A percentile compares a stretch with the other conserved stretches of the same genome.
phyloP scores from a whole-genome alignment of 805 yeast genomes.

The Wickerhamia fluorescens region DNA sequence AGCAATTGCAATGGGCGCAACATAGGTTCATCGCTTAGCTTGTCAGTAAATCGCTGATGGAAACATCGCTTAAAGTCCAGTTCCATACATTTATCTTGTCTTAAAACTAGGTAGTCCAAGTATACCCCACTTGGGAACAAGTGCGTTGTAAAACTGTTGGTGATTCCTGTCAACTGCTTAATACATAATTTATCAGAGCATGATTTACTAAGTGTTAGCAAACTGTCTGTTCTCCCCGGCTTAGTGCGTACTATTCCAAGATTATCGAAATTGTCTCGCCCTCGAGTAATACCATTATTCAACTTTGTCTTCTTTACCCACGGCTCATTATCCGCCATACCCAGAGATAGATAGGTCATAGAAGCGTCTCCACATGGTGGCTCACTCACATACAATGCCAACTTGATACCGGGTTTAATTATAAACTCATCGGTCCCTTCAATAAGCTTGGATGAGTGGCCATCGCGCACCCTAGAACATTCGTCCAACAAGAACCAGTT shows the following conservation, averaged over 20 bases:
- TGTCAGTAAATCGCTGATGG: conserved; percentile 6
- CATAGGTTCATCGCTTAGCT: conserved; percentile 8
- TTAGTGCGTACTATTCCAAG: conserved; percentile 78
- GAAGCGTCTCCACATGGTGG: conserved; percentile 92
- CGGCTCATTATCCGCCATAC: conserved; percentile 10
- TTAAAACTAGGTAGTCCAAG: conserved; percentile 46
- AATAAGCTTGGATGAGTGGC: conserved; percentile 7
- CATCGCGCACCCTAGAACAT: conserved; percentile 16
- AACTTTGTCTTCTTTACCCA: conserved; percentile 15
- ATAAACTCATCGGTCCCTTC: conserved; percentile 14
- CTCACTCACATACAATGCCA: conserved; percentile 64
- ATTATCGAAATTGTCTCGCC: conserved; percentile 50
- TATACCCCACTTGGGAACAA: conserved; percentile 28
- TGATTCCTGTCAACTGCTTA: conserved; percentile 51
- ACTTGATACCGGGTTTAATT: conserved; percentile 29
- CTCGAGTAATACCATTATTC: conserved; percentile 35
- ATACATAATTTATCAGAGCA: conserved; percentile 80
- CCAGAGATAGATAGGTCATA: conserved; percentile 33
- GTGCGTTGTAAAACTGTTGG: conserved; percentile 38
- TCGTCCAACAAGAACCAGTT: conserved; percentile 54
- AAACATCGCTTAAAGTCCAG: conserved; percentile 39
- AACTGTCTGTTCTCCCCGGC: conserved; percentile 85
- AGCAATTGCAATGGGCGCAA: conserved; percentile 14
- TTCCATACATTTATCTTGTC: conserved; percentile 18
- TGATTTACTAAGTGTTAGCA: conserved; percentile 66